A percentile compares a stretch with the other conserved stretches of the same genome.
Evolutionary conservation across 371 early-diverging fungal species (phyloP).

Genomic region (Lichtheimia corymbifera): DNA sequence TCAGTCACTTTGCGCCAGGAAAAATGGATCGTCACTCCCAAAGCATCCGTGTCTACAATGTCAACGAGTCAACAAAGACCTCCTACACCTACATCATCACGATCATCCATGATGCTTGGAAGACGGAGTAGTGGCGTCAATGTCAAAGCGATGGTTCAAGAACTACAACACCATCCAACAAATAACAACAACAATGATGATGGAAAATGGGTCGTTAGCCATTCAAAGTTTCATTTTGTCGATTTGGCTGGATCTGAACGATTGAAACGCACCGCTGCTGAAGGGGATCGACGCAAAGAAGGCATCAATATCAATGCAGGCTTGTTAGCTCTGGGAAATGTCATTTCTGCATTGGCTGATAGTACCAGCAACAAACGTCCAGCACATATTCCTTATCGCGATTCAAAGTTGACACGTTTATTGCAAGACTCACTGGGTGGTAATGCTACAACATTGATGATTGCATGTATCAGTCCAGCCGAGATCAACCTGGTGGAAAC

Average conservation of each 20-base stretch:
- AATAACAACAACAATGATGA: slow-evolving; percentile 17
- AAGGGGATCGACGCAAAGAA: slow-evolving; percentile 95
- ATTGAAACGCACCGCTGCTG: slow-evolving; percentile 92
- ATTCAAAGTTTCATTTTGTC: slow-evolving; percentile 96
- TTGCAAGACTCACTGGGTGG: slow-evolving; percentile 97
- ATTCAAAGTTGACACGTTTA: slow-evolving; percentile 96
- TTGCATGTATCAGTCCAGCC: slow-evolving; percentile 89
- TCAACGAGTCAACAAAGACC: slow-evolving; percentile 6
- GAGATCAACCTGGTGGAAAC: slow-evolving; percentile 88
- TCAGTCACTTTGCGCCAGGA: slow-evolving; percentile 83
- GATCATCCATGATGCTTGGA: slow-evolving; percentile 23
- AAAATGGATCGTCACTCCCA: slow-evolving; percentile 42
- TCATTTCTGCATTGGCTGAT: slow-evolving; percentile 96
- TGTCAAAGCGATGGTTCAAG: slow-evolving; percentile 36
- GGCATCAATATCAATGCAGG: slow-evolving; percentile 99
- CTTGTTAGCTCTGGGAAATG: slow-evolving; percentile 98
- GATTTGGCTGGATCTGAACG: slow-evolving; percentile 99
- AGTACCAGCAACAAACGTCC: slow-evolving; percentile 40
- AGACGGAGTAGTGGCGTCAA: slow-evolving; percentile 35
- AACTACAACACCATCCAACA: slow-evolving; percentile 12
- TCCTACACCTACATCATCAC: slow-evolving; percentile 16
- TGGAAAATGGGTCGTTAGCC: slow-evolving; percentile 50
- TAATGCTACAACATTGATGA: slow-evolving; percentile 88
- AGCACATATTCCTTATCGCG: slow-evolving; percentile 93
- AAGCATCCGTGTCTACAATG: slow-evolving; percentile 4